A percentile compares a stretch with the other conserved stretches of the same genome.
Conservation (phyloP, 805 yeast genomes). For the Myxozyma vanderwaltii region DNA sequence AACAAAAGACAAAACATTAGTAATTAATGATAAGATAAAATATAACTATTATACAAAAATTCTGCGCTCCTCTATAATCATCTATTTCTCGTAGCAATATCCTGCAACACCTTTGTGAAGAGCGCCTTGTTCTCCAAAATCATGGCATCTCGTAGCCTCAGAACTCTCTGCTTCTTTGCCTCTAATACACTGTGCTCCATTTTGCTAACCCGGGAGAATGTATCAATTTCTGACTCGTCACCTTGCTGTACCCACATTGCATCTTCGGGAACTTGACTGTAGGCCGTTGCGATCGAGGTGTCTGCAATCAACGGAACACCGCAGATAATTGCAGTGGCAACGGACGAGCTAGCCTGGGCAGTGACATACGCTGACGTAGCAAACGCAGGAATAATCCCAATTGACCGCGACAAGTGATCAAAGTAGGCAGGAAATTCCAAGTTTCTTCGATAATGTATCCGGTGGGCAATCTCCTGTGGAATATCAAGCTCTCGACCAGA, state of each 20-base stretch:
- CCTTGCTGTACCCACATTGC: slow-evolving; percentile 29
- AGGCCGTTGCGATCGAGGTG: slow-evolving; percentile 15
- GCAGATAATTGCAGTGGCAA: slow-evolving; percentile 25
- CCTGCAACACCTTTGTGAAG: slow-evolving; percentile 8
- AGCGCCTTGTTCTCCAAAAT: slow-evolving; percentile 18
- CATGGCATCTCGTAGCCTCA: slow-evolving; percentile 19
- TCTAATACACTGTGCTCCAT: slow-evolving; percentile 36
- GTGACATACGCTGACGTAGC: slow-evolving; percentile 17
- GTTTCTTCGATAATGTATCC: slow-evolving; percentile 15
- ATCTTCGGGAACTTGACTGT: slow-evolving; percentile 27
- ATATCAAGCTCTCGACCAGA: slow-evolving; percentile 20
- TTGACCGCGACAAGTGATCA: slow-evolving; percentile 15
- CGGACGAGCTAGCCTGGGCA: slow-evolving; percentile 31
- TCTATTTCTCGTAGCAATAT: slow-evolving; percentile 2
- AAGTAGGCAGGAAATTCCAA: slow-evolving; percentile 25
- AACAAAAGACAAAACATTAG: too few species aligned
- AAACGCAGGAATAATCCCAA: slow-evolving; percentile 29
- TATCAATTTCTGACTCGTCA: slow-evolving; percentile 26
- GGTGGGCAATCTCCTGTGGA: slow-evolving; percentile 12
- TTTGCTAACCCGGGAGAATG: slow-evolving; percentile 36
- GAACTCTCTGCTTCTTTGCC: slow-evolving; percentile 17
- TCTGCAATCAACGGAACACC: slow-evolving; percentile 30
- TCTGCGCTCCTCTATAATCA: background rate
- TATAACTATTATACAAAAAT: background rate
- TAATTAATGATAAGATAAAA: too few species aligned